These are phyloP conservation scores for Aureobasidium sp. DNA, from an alignment of 2,329 filamentous ascomycete genomes.

Conservation along the genomic window DNA sequence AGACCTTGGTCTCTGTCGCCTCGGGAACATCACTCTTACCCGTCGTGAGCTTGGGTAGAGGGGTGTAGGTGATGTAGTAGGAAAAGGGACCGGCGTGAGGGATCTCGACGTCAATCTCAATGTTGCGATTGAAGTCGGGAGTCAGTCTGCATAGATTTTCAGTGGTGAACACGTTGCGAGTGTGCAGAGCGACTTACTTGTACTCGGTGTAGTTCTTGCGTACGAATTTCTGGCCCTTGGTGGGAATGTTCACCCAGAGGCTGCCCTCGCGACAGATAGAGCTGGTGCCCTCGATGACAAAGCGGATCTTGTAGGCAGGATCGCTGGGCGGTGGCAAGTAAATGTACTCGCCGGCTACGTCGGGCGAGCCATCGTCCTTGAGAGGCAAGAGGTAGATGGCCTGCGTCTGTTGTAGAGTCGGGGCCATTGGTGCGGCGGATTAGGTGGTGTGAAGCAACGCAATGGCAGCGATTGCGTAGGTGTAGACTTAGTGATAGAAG, in stretches of 20 bases:
- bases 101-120: conserved; percentile 84
- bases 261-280: conserved; percentile 92
- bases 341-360: conserved; percentile 82
- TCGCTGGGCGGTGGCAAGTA: conserved; percentile 73
- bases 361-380: conserved; percentile 86
- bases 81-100: conserved; percentile 77
- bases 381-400: conserved; percentile 77
- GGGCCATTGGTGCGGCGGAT: conserved; percentile 25
- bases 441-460: neutral
- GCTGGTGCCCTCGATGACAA: conserved; percentile 88
- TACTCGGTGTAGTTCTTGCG: conserved; percentile 77
- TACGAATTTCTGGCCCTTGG: conserved; percentile 64
- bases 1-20: conserved; percentile 56
- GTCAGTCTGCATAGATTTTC: conserved; percentile 53
- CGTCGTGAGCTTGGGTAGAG: conserved; percentile 69
- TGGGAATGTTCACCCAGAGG: conserved; percentile 92
- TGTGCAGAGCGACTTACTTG: conserved; percentile 54
- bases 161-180: neutral
- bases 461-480: neutral
- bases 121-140: conserved; percentile 85
- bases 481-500: neutral
- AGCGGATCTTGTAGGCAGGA: conserved; percentile 69
- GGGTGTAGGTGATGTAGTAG: conserved; percentile 88
- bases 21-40: conserved; percentile 41
- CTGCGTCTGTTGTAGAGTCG: conserved; percentile 28